phyloP scores from a whole-genome alignment of 352 stramenopile genomes.

The Aphanomyces astaci region DNA sequence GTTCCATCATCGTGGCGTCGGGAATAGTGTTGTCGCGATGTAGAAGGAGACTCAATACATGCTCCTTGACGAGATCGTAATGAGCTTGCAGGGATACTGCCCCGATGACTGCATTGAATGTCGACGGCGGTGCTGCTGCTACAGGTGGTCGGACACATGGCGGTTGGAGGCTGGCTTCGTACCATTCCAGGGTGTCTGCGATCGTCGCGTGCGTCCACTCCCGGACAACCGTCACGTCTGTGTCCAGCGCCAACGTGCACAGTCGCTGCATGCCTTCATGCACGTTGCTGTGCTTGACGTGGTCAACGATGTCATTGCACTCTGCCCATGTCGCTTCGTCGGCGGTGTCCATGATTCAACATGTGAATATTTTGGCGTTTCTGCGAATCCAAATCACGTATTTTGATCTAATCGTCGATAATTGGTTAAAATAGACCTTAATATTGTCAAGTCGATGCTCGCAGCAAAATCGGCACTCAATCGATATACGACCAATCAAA shows the following conservation, averaged over 20 bases:
- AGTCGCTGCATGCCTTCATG: not conserved
- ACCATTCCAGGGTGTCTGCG: not conserved
- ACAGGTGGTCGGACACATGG: not conserved
- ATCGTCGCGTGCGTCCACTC: not conserved
- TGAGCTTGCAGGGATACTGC: not conserved
- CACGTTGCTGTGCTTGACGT: not conserved
- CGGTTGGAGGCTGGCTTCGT: not conserved
- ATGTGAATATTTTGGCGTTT: too few species aligned
- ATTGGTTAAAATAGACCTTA: too few species aligned
- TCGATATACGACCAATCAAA: too few species aligned
- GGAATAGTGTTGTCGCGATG: not conserved
- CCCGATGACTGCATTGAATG: not conserved
- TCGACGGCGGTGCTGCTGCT: not conserved
- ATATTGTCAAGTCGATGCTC: too few species aligned
- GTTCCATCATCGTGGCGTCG: not conserved
- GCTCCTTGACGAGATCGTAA: not conserved
- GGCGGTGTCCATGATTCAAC: not conserved
- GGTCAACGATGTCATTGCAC: not conserved
- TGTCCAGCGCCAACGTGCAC: not conserved
- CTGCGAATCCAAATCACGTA: too few species aligned
- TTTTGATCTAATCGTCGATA: too few species aligned
- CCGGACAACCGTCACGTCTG: not conserved
- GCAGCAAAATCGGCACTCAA: too few species aligned
- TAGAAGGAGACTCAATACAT: not conserved
- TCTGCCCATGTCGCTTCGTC: not conserved